Conservation (phyloP, 768 basidiomycete species). For the Lactarius sp. region DNA sequence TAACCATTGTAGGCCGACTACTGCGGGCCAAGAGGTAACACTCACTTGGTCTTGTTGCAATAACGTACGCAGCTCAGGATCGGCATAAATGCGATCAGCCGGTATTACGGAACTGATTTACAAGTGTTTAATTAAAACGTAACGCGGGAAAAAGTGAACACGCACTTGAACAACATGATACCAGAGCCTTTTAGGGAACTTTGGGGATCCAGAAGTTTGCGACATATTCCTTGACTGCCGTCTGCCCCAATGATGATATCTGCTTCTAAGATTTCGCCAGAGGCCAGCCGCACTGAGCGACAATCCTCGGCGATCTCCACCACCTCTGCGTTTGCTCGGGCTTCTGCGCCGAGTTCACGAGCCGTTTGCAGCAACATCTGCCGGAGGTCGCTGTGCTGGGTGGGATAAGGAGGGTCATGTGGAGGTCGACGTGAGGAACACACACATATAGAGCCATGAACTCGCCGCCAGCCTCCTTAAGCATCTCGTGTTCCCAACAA, state of each 20-base stretch:
- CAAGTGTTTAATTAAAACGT: not conserved
- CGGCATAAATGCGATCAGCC: slow-evolving; percentile 18
- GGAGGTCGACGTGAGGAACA: not conserved
- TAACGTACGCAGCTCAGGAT: slow-evolving; percentile 19
- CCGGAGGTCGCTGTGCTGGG: slow-evolving; percentile 34
- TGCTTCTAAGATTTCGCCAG: slow-evolving; percentile 32
- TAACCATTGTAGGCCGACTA: not conserved
- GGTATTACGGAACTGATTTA: slow-evolving; percentile 22
- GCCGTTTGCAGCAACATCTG: slow-evolving; percentile 33
- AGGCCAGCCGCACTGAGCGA: slow-evolving; percentile 30
- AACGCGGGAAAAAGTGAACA: not conserved
- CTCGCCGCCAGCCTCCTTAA: slow-evolving; percentile 31
- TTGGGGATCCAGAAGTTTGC: slow-evolving; percentile 19
- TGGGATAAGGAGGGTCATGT: not conserved
- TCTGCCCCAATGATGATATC: slow-evolving; percentile 39
- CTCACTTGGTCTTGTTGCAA: slow-evolving; percentile 21
- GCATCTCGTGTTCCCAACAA: slow-evolving; percentile 31
- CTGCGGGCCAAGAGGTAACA: not conserved
- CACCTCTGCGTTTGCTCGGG: slow-evolving; percentile 31
- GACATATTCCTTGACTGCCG: slow-evolving; percentile 30
- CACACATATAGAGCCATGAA: slow-evolving; percentile 33
- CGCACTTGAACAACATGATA: slow-evolving; percentile 31
- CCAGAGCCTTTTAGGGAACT: slow-evolving; percentile 25
- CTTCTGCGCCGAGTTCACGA: slow-evolving; percentile 27
- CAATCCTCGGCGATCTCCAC: slow-evolving; percentile 26